phyloP scores from a whole-genome alignment of 2,329 filamentous ascomycete species.

The Diaporthe velutina region DNA sequence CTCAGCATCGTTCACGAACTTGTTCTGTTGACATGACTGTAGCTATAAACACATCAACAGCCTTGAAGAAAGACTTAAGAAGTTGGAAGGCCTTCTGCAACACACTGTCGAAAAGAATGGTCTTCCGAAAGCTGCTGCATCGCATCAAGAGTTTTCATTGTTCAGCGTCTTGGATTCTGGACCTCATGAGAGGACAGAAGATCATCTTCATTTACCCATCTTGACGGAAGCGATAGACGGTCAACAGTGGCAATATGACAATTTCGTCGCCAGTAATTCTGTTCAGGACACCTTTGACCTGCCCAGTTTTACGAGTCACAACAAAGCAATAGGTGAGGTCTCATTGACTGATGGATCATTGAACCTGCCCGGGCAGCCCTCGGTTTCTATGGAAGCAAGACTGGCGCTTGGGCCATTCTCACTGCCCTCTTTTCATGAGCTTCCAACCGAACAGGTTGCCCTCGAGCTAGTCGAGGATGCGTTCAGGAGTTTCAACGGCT shows the following conservation, averaged over 20 bases:
- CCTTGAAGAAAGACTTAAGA: slow-evolving; percentile 6
- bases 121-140: too few species aligned
- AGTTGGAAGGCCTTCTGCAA: neutral
- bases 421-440: slow-evolving; percentile 11
- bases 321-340: too few species aligned
- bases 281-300: neutral
- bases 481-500: neutral
- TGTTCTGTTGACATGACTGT: neutral
- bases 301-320: too few species aligned
- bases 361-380: neutral
- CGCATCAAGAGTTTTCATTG: neutral
- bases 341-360: too few species aligned
- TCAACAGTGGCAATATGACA: neutral
- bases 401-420: slow-evolving; percentile 21
- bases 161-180: neutral
- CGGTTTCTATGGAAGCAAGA: neutral
- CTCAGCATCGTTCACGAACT: too few species aligned
- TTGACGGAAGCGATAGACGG: neutral
- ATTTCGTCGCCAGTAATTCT: neutral
- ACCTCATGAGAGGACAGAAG: neutral
- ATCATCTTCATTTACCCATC: too few species aligned
- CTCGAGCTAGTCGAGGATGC: neutral
- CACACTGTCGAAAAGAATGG: neutral
- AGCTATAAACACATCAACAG: slow-evolving; percentile 6
- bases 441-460: slow-evolving; percentile 1